A percentile compares a stretch with the other conserved stretches of the same genome.
These are phyloP conservation scores for Nicotiana attenuata DNA, from an alignment of 257 asterid species.

Conservation along the genomic window DNA sequence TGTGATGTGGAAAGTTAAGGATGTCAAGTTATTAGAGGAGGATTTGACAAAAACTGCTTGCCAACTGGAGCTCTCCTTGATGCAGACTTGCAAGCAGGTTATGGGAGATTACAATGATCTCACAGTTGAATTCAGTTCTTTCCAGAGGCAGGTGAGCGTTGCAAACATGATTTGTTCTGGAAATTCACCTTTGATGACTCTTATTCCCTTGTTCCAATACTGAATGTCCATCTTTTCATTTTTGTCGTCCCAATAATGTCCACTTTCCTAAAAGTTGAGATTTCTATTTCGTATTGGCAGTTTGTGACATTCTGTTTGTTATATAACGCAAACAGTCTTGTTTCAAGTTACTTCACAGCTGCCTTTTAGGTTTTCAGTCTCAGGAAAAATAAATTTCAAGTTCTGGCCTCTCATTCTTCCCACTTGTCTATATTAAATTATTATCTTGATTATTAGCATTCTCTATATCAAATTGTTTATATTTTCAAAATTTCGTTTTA, in stretches of 20 bases:
- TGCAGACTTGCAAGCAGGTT: constrained; percentile 15
- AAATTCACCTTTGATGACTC: neutral
- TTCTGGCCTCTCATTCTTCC: neutral
- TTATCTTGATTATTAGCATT: neutral
- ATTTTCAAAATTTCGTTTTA: neutral
- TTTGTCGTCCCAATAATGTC: neutral
- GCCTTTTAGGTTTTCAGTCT: neutral
- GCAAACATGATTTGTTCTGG: neutral
- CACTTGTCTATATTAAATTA: neutral
- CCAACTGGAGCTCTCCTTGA: constrained; percentile 18
- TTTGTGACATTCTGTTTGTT: neutral
- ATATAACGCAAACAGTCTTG: neutral
- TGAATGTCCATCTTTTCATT: neutral
- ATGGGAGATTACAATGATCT: constrained; percentile 12
- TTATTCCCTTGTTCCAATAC: neutral
- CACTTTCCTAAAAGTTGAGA: neutral
- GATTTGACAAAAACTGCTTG: constrained; percentile 20
- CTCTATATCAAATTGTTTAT: neutral
- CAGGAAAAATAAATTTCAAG: neutral
- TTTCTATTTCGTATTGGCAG: neutral
- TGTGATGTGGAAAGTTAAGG: constrained; percentile 24
- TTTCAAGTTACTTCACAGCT: neutral
- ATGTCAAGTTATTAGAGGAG: constrained; percentile 15
- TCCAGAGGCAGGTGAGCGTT: constrained; percentile 19
- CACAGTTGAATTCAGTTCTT: constrained; percentile 8